Evolutionary conservation across 139 green algal species (phyloP), one percentile per base, ranked within the genome.

Genomic region (Chlamydomonas incerta): DNA sequence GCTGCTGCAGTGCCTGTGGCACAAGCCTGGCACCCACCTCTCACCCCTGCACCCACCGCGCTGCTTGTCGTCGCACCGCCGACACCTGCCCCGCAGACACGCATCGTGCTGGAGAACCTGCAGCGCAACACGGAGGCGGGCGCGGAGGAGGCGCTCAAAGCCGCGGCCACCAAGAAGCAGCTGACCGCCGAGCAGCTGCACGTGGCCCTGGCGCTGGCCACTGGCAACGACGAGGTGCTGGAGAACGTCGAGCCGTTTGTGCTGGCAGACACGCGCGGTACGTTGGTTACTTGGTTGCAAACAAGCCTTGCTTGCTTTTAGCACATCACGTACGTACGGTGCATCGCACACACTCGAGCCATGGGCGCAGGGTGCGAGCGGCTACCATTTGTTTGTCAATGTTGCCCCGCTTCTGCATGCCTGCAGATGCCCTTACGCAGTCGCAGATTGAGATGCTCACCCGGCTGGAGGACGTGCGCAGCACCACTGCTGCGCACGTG

Each of bases 41-140:
- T 14, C 50, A 57, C 50, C 50, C 50, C 50, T 14, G 50, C 50
- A 10, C 50, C 50, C 14, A 57, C 11, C 50, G 50, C 50, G 50
- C n/a, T n/a, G n/a, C n/a, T n/a, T n/a, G n/a, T n/a, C n/a, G n/a
- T n/a, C n/a, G n/a, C n/a, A n/a, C n/a, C n/a, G n/a, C n/a, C n/a
- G n/a, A n/a, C n/a, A n/a, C n/a, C n/a, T 50, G 8, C 8, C 6
- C 41, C 11, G 21, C 86, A 88, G 8, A 66, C 80, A 0, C 87
- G 89, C 15, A 41, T 85, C 31, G 87, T 96, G 79, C 87, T 96
- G 50, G 81, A 93, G 52, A 95, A 94, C 74, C 90, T 96, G 50
- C 72, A 86, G 37, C 50, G 31, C 9, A 34, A 34, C 26, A 76
- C 31, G 71, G 80, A 57, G 80, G 88, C 55, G 24, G 34, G 50